A percentile compares a stretch with the other conserved stretches of the same genome.
phyloP scores from a whole-genome alignment of 306 rosid species.

The Sicyos baderoa region DNA sequence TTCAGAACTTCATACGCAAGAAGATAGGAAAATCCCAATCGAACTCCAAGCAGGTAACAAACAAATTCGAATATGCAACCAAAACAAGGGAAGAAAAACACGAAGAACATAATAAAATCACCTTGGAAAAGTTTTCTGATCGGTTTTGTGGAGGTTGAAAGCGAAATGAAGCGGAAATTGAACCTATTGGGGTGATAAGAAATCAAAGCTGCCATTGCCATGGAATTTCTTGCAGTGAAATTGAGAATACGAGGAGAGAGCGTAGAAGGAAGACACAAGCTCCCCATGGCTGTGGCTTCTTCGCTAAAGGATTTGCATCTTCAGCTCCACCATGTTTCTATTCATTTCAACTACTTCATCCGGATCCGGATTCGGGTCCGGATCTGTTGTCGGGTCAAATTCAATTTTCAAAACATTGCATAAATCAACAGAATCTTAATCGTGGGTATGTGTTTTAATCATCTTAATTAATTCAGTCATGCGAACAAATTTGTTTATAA shows the following conservation, averaged over 20 bases:
- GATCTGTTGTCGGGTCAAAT: background rate
- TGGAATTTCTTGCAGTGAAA: constrained; percentile 30
- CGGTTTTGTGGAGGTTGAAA: constrained; percentile 30
- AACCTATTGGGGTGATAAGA: constrained; percentile 33
- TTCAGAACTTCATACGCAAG: background rate
- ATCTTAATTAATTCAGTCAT: too few relatives aligned
- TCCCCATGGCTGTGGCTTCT: constrained; percentile 34
- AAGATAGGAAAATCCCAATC: background rate
- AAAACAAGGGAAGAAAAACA: background rate
- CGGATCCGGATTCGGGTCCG: background rate
- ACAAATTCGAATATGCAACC: background rate
- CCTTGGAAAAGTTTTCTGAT: constrained; percentile 52
- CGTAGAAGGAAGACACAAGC: constrained; percentile 29
- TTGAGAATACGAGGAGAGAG: constrained; percentile 35
- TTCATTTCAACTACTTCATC: background rate
- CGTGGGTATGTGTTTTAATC: too few relatives aligned
- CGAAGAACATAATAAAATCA: constrained; percentile 12
- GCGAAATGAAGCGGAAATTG: constrained; percentile 32
- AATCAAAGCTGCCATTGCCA: constrained; percentile 38
- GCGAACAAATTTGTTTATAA: too few relatives aligned
- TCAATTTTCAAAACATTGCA: background rate
- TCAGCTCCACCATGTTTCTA: too few relatives aligned
- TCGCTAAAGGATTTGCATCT: background rate
- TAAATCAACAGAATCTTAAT: too few relatives aligned
- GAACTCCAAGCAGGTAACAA: background rate